Base-by-base conservation (phyloP, 2,329 filamentous ascomycete genomes). In the Seiridium cupressi region DNA sequence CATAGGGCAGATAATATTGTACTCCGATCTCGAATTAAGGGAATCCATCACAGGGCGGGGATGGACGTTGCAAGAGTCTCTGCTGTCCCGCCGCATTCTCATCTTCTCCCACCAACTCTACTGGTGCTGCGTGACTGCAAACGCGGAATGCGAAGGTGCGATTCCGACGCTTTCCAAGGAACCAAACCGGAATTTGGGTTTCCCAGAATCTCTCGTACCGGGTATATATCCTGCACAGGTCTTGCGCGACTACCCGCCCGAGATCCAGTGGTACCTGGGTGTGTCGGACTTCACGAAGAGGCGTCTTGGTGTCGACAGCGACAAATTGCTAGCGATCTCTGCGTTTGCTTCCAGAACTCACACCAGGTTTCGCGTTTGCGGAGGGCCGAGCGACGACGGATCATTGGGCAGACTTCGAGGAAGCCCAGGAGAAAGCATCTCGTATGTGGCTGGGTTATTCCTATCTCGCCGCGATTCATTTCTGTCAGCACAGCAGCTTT, bases 241-340 rank as follows among this genome's bases (percentile, higher is more conserved):
- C 7, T 42, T 65, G 3, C 60, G 62, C 35, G 47, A 55, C 49
- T 67, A 65, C 34, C 64, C 65, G n/a, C 46, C 60, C 6, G 47
- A 44, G 5, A 34, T 42, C 4, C 55, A 64, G 18, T 67, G 64
- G 65, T 32, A 60, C 13, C 40, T 47, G 6, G 55, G 65, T 6
- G 59, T 66, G 7, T 6, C 42, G 0, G 55, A 64, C 5, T 66
- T 65, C 44, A 60, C 61, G 26, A 54, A 54, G 32, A 57, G 64
- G 11, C 9, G 31, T 6, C 36, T 67, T 5, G 63, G 63, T 3
- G 46, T 64, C 51, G 11, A 56, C 3, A 46, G 51, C n/a, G 65
- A 67, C 32, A 67, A 67, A 47, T 51, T 67, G 5, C 62, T 62
- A 9, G 65, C 65, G 32, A 60, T 67, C 32, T 65, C 65, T 9